These are phyloP conservation scores for Sanghuangporus sanghuang DNA, from an alignment of 1,284 basidiomycete genomes.

Conservation along the genomic window DNA sequence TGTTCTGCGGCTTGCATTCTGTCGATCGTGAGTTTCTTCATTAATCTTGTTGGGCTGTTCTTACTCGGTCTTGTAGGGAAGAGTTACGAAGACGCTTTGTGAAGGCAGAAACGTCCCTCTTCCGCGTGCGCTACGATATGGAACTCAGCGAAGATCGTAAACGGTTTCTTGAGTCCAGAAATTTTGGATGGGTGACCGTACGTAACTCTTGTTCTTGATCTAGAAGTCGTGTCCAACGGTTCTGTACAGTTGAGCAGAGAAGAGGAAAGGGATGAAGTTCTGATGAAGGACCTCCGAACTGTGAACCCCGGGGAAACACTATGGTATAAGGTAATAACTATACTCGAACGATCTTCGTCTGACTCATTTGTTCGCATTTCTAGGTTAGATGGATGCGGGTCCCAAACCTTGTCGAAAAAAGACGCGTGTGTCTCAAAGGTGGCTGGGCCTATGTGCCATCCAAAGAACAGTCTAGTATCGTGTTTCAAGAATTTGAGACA, in stretches of 20 bases:
- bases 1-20: conserved; percentile 92
- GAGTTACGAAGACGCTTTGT: conserved; percentile 89
- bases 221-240: not conserved
- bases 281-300: conserved; percentile 9
- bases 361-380: not conserved
- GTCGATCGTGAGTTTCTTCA: conserved; percentile 73
- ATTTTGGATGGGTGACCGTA: conserved; percentile 78
- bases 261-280: conserved; percentile 2
- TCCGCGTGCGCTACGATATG: conserved; percentile 78
- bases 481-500: conserved; percentile 83
- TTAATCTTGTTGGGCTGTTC: not conserved
- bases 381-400: conserved; percentile 85
- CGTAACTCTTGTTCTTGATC: conserved; percentile 21
- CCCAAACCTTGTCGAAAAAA: conserved; percentile 84
- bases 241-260: conserved; percentile 4
- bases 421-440: conserved; percentile 75
- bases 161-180: conserved; percentile 69
- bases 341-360: not conserved
- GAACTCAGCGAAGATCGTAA: conserved; percentile 61
- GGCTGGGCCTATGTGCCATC: conserved; percentile 92
- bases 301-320: conserved; percentile 7
- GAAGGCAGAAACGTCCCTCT: conserved; percentile 84
- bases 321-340: conserved; percentile 9
- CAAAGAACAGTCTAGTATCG: conserved; percentile 79
- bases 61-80: conserved; percentile 52